Base-by-base conservation (phyloP, 1,284 basidiomycete species). In the Stereum hirsutum region DNA sequence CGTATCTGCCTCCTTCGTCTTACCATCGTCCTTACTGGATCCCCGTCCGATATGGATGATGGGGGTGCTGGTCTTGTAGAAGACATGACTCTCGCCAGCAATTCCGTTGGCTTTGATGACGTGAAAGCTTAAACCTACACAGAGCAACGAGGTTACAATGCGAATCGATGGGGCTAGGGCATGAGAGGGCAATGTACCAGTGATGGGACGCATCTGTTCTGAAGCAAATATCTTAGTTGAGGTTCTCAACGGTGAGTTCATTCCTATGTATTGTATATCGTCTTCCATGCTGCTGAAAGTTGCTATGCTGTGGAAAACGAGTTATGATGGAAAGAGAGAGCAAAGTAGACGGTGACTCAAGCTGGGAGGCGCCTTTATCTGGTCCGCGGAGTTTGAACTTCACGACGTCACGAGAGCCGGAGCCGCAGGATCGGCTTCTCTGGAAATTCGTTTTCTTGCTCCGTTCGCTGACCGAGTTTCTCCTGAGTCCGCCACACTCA, bases 21-120 rank as follows among this genome's bases (percentile, higher is more conserved):
- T 41, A 24, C 17, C 51, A 31, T 45, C 46, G 23, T 52, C 46
- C 0, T 62, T 57, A 17, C 54, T 61, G 15, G 72, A 65, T 32
- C 69, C 70, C 39, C 79, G 74, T 19, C 79, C 79, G 48, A 82
- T 72, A 39, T 69, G 63, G n/a, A 81, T 60, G 30, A 70, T 67
- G 23, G 61, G 60, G 19, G 66, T 65, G 30, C 58, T 58, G 27
- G 46, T 40, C 23, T 47, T 52, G 42, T 43, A 43, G 24, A 49
- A 49, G 19, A 40, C 26, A 5, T 49, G 43, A 14, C 41, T 52
- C 33, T 49, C 44, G 6, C 37, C 36, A 26, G 42, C 45, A 23
- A 42, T 41, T n/a, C 51, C 50, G n/a, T 41, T 49, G 7, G 27
- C 38, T 30, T 49, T 43, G 32, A 39, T 43, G n/a, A 51, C 37